phyloP scores from a whole-genome alignment of 2,329 filamentous ascomycete genomes.

The Microdochium nivale region DNA sequence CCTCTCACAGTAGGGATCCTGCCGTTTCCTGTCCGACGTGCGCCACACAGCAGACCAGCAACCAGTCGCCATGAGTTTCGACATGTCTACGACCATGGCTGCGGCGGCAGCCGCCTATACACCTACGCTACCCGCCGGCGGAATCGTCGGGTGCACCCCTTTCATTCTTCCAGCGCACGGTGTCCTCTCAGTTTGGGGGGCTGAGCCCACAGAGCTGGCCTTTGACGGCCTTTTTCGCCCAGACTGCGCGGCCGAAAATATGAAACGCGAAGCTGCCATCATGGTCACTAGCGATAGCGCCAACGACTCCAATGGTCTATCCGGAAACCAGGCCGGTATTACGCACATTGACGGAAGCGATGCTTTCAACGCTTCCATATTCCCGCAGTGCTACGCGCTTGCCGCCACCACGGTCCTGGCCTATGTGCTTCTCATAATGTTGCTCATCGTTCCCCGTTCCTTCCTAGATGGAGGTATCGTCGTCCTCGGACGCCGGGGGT shows the following conservation, averaged over 20 bases:
- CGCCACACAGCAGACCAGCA: background rate
- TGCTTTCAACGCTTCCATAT: slow-evolving; percentile 89
- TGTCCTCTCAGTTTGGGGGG: background rate
- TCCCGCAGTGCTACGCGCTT: slow-evolving; percentile 87
- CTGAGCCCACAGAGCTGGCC: background rate
- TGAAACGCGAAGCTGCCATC: background rate
- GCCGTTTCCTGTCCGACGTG: background rate
- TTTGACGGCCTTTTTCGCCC: background rate
- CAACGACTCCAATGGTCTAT: too few species aligned
- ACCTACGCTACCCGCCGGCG: background rate
- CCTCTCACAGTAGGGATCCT: background rate
- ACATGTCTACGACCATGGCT: background rate
- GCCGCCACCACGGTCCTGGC: slow-evolving; percentile 85
- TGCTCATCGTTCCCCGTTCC: slow-evolving; percentile 89
- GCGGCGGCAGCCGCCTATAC: background rate
- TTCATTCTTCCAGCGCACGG: background rate
- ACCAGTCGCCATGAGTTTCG: background rate
- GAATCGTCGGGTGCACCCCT: background rate
- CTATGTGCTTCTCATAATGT: slow-evolving; percentile 87
- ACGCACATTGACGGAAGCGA: slow-evolving; percentile 62
- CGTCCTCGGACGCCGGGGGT: slow-evolving; percentile 70
- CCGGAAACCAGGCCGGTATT: background rate
- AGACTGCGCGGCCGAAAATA: background rate
- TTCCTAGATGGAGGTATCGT: slow-evolving; percentile 82
- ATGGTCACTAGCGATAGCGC: background rate